Base-by-base conservation (phyloP, 2,329 filamentous ascomycete genomes). In the Hirsutella thompsonii region DNA sequence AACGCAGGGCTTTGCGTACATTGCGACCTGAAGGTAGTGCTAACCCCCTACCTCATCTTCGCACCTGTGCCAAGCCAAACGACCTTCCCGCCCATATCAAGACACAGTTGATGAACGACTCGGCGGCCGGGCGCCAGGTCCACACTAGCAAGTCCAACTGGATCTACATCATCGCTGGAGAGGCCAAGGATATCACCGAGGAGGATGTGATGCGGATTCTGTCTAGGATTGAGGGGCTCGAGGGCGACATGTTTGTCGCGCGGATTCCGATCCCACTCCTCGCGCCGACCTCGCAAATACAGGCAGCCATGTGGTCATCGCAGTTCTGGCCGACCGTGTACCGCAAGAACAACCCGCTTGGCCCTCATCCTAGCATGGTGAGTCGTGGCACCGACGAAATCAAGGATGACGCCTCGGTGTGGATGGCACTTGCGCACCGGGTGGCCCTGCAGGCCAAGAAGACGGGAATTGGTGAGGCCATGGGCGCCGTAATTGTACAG, bases 301-400 rank as follows among this genome's bases (percentile, higher is more conserved):
- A 90, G 58, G 83, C 86, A 8, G 74, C 74, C 20, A 66, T 76
- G 55, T 92, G 84, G 84, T 81, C 78, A 20, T 67, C 74, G 28
- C 71, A 80, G 50, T 90, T 86, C 58, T 93, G 86, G 86, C 86
- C 86, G 11, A 83, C 81, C 2, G 76, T 89, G 38, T 93, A 92
- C 63, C 81, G 85, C 47, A 88, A 88, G 64, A 89, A 83, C 49
- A 92, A 92, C 54, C 85, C 85, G 2, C 83, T 89, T 44, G 86
- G 86, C 4, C 85, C 86, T 16, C 86, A 93, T 55, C 85, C 85
- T 46, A 77, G 79, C 53, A 74, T 83, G 55, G 76, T 90, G 42
- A 67, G 74, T 34, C 77, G 81, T 44, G 78, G 81, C 21, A 80
- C 81, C 32, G 73, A 79, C 11, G 79, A 85, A 45, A 75, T 93